A percentile compares a stretch with the other conserved stretches of the same genome.
Evolutionary conservation across 139 green algal species (phyloP).

Genomic region (Coelastrella sp.): DNA sequence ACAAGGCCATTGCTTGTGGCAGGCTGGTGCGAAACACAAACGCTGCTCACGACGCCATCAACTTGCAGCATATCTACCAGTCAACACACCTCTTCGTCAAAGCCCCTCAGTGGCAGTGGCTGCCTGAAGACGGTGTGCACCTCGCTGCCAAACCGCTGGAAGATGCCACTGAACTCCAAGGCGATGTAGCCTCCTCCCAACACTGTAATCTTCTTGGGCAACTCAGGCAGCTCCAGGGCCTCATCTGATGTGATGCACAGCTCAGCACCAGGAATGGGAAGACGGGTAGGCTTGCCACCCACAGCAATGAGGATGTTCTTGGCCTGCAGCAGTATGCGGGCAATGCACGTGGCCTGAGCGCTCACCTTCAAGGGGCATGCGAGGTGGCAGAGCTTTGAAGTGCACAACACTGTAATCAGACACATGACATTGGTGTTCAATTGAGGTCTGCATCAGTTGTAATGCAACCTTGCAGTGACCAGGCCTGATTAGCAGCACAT

Average conservation of each 20-base stretch:
- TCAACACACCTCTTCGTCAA: slow-evolving; percentile 70
- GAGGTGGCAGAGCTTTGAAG: no score
- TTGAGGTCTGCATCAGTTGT: no score
- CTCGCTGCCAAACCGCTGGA: slow-evolving; percentile 86
- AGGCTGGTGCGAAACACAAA: not conserved
- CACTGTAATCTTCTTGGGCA: slow-evolving; percentile 76
- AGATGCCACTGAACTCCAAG: slow-evolving; percentile 97
- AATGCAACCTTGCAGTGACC: no score
- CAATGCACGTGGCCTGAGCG: no score
- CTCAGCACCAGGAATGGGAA: slow-evolving; percentile 91
- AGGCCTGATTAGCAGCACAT: not conserved
- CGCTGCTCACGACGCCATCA: not conserved
- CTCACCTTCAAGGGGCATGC: no score
- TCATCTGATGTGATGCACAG: slow-evolving; percentile 95
- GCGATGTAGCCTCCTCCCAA: slow-evolving; percentile 97
- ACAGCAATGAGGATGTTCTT: slow-evolving; percentile 94
- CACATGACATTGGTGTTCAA: no score
- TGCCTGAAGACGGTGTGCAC: slow-evolving; percentile 87
- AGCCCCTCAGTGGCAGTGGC: slow-evolving; percentile 77
- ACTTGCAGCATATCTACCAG: not conserved
- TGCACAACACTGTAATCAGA: no score
- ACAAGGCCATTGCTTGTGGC: no score
- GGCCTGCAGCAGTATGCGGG: slow-evolving; percentile 57
- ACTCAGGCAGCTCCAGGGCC: slow-evolving; percentile 83
- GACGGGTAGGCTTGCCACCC: slow-evolving; percentile 79